Conservation (phyloP, 2,329 filamentous ascomycete genomes). For the Verticillium zaregamsianum region DNA sequence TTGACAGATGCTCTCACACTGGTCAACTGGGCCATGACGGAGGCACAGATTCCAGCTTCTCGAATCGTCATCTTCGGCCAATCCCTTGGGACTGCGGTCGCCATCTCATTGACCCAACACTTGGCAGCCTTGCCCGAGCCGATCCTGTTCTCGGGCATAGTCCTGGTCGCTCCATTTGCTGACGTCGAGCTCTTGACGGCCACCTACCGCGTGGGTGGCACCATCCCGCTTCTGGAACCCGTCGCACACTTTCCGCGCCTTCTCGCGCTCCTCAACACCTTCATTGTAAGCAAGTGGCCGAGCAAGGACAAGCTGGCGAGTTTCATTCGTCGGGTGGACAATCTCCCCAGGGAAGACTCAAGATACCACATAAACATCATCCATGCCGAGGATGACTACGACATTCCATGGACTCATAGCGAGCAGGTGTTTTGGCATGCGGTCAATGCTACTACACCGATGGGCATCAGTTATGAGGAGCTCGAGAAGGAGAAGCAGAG, state of each 20-base stretch:
- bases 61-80: slow-evolving; percentile 57
- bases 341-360: slow-evolving; percentile 8
- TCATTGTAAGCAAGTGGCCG: slow-evolving; percentile 46
- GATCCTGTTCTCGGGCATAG: slow-evolving; percentile 45
- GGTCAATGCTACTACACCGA: slow-evolving; percentile 39
- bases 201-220: slow-evolving; percentile 54
- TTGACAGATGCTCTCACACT: slow-evolving; percentile 48
- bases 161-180: slow-evolving; percentile 54
- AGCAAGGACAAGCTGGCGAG: slow-evolving; percentile 42
- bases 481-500: slow-evolving; percentile 38
- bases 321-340: slow-evolving; percentile 17
- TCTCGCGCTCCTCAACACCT: slow-evolving; percentile 39
- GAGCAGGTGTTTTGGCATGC: slow-evolving; percentile 50
- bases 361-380: slow-evolving; percentile 43
- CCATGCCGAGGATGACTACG: slow-evolving; percentile 47
- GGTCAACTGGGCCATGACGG: slow-evolving; percentile 48
- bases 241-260: slow-evolving; percentile 41
- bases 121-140: slow-evolving; percentile 26
- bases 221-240: slow-evolving; percentile 49
- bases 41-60: slow-evolving; percentile 45
- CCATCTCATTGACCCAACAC: slow-evolving; percentile 23
- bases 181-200: slow-evolving; percentile 48
- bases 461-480: slow-evolving; percentile 35
- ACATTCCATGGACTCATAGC: slow-evolving; percentile 46
- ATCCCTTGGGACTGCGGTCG: slow-evolving; percentile 51